Conservation (phyloP, 148 eudicot genomes). For the Cornus kousa region DNA sequence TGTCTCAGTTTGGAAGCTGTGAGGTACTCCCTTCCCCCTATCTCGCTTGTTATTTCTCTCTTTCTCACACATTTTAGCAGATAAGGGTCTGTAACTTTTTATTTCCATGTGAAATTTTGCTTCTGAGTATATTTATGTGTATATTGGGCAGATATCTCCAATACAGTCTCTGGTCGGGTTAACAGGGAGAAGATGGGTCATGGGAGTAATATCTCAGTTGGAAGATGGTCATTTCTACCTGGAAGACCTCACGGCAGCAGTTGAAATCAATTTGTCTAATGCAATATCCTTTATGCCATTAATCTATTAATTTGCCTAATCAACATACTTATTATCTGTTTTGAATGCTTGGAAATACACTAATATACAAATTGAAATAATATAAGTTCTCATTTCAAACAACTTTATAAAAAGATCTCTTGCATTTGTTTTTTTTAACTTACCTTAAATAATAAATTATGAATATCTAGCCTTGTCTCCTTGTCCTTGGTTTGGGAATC, state of each 20-base stretch:
- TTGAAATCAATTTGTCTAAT: constrained; percentile 73
- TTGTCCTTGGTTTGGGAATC: neutral
- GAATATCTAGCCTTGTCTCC: too few species aligned
- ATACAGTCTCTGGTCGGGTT: constrained; percentile 84
- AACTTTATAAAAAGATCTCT: neutral
- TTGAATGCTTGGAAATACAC: neutral
- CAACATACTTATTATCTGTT: neutral
- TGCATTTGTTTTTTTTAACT: too few species aligned
- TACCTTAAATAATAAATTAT: too few species aligned
- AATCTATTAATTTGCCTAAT: neutral
- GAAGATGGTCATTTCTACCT: constrained; percentile 98
- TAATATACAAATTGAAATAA: neutral
- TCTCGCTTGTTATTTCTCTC: neutral
- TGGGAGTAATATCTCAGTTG: constrained; percentile 93
- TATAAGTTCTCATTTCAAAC: neutral
- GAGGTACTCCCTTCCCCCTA: constrained; percentile 49
- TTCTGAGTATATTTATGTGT: neutral
- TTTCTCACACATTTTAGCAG: neutral
- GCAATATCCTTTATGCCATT: constrained; percentile 76
- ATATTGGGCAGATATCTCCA: constrained; percentile 71
- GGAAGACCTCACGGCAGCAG: constrained; percentile 92
- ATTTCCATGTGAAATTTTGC: neutral
- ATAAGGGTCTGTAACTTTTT: neutral
- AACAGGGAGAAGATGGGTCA: constrained; percentile 84
- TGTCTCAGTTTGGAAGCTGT: constrained; percentile 61